Conservation (phyloP, 331 rosid genomes). For the Erythrophleum ivorense region DNA sequence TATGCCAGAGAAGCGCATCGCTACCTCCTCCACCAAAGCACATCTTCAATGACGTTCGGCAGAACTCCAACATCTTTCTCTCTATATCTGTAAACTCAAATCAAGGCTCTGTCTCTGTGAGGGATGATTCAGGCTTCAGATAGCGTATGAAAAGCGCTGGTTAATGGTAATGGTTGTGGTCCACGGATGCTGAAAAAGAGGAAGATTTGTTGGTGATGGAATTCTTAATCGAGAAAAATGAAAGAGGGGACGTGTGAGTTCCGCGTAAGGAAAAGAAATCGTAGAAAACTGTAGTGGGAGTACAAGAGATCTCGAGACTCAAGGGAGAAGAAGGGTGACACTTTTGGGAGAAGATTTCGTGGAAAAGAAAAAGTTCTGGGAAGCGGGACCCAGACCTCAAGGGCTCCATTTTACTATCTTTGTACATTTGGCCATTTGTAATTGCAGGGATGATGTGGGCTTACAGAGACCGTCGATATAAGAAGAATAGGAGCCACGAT, state of each 20-base stretch:
- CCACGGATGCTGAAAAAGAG: not conserved
- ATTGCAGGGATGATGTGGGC: not conserved
- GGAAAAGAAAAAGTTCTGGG: not conserved
- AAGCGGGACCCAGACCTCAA: not conserved
- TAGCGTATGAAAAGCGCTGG: not conserved
- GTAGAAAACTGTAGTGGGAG: not conserved
- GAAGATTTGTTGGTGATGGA: slow-evolving; percentile 32
- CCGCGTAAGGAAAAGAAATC: slow-evolving; percentile 47
- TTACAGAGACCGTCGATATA: not conserved
- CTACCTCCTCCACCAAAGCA: slow-evolving; percentile 62
- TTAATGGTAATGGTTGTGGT: not conserved
- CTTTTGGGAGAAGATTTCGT: too few relatives aligned
- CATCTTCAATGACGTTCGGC: slow-evolving; percentile 57
- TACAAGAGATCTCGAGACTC: not conserved
- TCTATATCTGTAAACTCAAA: not conserved
- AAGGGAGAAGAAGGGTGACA: not conserved
- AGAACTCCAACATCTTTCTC: slow-evolving; percentile 60
- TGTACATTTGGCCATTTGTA: not conserved
- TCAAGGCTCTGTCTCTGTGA: not conserved
- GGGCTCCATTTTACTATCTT: not conserved
- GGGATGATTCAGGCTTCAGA: not conserved
- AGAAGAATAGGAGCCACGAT: not conserved
- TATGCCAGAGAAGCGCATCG: slow-evolving; percentile 75
- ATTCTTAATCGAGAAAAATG: slow-evolving; percentile 16
- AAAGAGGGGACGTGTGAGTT: slow-evolving; percentile 47